A percentile compares a stretch with the other conserved stretches of the same genome.
phyloP scores from a whole-genome alignment of 164 flowering plant species.

The Nymphaea colorata region DNA sequence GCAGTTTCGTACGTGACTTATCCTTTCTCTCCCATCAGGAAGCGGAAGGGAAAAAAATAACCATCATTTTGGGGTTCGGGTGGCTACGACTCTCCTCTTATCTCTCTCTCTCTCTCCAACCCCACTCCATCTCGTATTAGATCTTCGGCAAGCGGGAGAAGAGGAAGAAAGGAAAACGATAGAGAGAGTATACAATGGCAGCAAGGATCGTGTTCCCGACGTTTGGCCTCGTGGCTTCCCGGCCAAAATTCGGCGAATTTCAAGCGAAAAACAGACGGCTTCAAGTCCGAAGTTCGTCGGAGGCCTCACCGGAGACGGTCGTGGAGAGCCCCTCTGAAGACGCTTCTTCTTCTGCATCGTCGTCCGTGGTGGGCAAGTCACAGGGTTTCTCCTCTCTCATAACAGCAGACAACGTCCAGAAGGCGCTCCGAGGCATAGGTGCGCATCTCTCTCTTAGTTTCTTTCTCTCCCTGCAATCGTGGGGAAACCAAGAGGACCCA shows the following conservation, averaged over 20 bases:
- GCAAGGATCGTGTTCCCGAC: neutral
- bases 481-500: no score
- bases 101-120: no score
- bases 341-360: constrained; percentile 23
- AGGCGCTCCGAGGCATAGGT: constrained; percentile 80
- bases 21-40: no score
- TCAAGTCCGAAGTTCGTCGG: constrained; percentile 18
- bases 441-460: neutral
- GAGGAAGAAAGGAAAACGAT: no score
- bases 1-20: no score
- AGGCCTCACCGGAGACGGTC: constrained; percentile 18
- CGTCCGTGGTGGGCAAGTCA: constrained; percentile 1
- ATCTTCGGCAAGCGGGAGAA: no score
- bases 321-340: constrained; percentile 15
- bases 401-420: constrained; percentile 61
- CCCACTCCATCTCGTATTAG: no score
- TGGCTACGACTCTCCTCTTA: no score
- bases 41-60: no score
- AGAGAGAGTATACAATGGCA: neutral
- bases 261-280: constrained; percentile 7
- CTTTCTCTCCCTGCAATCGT: neutral
- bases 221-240: neutral
- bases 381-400: constrained; percentile 46
- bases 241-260: constrained; percentile 1
- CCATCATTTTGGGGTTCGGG: no score